Evolutionary conservation across 164 flowering plant species (phyloP).

Genomic region (Chimonanthus salicifolius): DNA sequence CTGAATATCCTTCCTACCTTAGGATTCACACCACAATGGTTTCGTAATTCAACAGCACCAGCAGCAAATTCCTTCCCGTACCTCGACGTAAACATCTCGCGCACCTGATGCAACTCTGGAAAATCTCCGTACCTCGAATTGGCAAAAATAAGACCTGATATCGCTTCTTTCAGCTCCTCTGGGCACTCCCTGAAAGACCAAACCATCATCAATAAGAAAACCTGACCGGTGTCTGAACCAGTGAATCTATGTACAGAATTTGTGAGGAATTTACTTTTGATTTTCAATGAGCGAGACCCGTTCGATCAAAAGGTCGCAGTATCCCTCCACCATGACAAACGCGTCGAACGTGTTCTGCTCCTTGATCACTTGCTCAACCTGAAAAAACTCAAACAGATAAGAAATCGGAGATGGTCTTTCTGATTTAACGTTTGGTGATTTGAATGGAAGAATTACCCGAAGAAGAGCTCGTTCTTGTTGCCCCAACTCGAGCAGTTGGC

Average conservation of each 20-base stretch:
- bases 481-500: conserved; percentile 58
- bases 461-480: conserved; percentile 71
- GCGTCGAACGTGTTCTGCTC: conserved; percentile 70
- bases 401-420: neutral
- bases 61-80: conserved; percentile 74
- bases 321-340: conserved; percentile 43
- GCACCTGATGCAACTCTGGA: conserved; percentile 82
- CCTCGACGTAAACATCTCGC: conserved; percentile 37
- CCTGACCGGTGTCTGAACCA: neutral
- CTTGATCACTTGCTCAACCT: conserved; percentile 70
- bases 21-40: conserved; percentile 60
- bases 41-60: conserved; percentile 62
- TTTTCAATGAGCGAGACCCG: conserved; percentile 26
- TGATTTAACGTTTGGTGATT: neutral
- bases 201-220: neutral
- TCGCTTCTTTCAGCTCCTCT: conserved; percentile 67
- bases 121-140: conserved; percentile 81
- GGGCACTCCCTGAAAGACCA: conserved; percentile 55
- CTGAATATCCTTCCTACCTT: conserved; percentile 28
- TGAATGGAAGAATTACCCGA: conserved; percentile 34
- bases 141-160: conserved; percentile 56
- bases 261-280: conserved; percentile 26
- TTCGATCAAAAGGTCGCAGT: conserved; percentile 42
- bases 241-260: neutral
- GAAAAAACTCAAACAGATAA: neutral